Evolutionary conservation across 139 green algal genomes (phyloP).

Genomic region (Coelastrella sp.): DNA sequence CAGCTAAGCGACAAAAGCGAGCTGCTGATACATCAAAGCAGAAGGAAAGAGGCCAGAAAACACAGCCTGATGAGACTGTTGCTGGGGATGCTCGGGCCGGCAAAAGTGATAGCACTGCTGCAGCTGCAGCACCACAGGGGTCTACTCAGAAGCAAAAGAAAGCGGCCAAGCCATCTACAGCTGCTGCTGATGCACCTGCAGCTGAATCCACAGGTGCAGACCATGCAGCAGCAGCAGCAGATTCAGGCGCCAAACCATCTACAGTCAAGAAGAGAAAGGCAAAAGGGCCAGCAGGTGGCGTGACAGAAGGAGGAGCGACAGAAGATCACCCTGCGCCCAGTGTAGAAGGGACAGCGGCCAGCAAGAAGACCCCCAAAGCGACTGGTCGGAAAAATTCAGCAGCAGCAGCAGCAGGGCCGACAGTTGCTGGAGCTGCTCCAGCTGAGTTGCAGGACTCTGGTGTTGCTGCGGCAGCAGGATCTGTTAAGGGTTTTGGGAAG

Average conservation of each 20-base stretch:
- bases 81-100: not conserved
- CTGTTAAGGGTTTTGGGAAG: not conserved
- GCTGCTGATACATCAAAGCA: not conserved
- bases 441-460: not conserved
- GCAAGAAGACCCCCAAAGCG: no score
- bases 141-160: not conserved
- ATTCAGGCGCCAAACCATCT: not conserved
- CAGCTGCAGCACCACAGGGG: not conserved
- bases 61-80: not conserved
- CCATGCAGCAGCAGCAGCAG: not conserved
- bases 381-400: not conserved
- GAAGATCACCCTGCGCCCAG: no score
- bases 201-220: not conserved
- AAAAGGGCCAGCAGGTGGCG: not conserved
- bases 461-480: not conserved
- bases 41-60: not conserved
- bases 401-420: conserved; percentile 7
- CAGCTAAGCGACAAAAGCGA: not conserved
- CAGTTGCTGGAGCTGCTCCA: not conserved
- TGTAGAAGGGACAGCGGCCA: no score
- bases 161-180: no score
- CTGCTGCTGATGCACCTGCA: not conserved
- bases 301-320: no score
- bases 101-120: not conserved
- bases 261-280: no score